Base-by-base conservation (phyloP, 176 grass and related monocot genomes). In the Alopecurus myosuroides region DNA sequence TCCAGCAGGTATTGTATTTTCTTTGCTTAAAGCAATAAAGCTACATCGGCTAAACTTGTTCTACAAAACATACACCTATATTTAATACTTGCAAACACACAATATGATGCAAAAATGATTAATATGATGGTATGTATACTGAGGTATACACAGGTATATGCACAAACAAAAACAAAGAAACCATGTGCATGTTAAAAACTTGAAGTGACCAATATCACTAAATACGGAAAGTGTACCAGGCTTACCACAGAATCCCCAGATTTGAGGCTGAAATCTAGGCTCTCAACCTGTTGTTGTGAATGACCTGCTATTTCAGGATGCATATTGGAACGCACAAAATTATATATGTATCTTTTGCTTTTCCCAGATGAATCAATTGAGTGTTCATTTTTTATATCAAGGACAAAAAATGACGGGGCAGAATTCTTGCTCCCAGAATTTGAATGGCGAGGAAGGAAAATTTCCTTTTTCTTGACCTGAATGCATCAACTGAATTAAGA, bases 231-330 rank as follows among this genome's bases (percentile, higher is more conserved):
- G 55, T 77, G 64, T 70, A 76, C 35, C 77, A 36, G 75, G 61
- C 77, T 81, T 98, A 98, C 96, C 93, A 94, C 96, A 89, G 48
- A 88, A 87, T 98, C 96, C 64, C 96, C 93, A 79, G 50, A 80
- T 87, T 82, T 90, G 55, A 98, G 74, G 81, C 73, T 86, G 74
- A 80, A 90, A 80, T 92, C 91, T 88, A 90, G 67, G 56, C 76
- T 94, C 40, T 90, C 84, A 73, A 85, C 70, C 36, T 80, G 88
- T 77, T 37, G 20, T 55, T 85, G 68, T 57, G 58, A 53, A 68
- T 81, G 69, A 22, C 78, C 70, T 78, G 45, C 26, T 72, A 70
- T 76, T 77, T 82, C 89, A 73, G 50, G 29, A 64, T 83, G 84
- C 53, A 74, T 58, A 67, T 94, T 94, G 70, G 93, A 85, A 53